Percentiles rank a stretch among this genome's conserved stretches.
phyloP scores from a whole-genome alignment of 257 asterid genomes.

The Solanum ossicruentum region DNA sequence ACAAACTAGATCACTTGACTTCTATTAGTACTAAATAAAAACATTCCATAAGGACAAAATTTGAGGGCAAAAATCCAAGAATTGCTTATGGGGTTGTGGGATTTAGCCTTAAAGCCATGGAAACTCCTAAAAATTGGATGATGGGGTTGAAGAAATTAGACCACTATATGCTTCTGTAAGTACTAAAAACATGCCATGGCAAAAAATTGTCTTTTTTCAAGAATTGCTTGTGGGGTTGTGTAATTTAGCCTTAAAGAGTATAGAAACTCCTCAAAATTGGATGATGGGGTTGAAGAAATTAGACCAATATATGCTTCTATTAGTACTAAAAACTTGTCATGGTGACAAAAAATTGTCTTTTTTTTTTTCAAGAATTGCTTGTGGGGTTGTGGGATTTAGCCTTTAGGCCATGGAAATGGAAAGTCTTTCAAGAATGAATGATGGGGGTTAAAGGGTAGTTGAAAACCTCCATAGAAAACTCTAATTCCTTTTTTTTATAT shows the following conservation, averaged over 20 bases:
- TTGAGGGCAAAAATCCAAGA: neutral
- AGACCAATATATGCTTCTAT: neutral
- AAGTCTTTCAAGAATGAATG: neutral
- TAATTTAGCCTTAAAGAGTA: neutral
- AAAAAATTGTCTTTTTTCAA: neutral
- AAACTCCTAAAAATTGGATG: neutral
- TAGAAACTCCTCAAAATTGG: neutral
- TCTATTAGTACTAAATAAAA: neutral
- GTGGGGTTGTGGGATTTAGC: neutral
- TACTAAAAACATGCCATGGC: neutral
- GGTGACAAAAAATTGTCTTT: neutral
- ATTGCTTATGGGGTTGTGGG: neutral
- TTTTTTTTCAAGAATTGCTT: neutral
- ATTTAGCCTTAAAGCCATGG: neutral
- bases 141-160: neutral
- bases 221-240: neutral
- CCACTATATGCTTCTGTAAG: neutral
- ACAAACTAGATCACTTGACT: neutral
- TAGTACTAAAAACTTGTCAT: neutral
- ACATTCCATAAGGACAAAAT: neutral
- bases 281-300: neutral
- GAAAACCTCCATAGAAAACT: neutral
- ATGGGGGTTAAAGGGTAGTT: neutral
- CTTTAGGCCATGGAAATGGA: neutral
- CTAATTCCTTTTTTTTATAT: neutral